These are phyloP conservation scores for Kazachstania sp. DNA, from an alignment of 1,139 yeast genomes.

Conservation along the genomic window DNA sequence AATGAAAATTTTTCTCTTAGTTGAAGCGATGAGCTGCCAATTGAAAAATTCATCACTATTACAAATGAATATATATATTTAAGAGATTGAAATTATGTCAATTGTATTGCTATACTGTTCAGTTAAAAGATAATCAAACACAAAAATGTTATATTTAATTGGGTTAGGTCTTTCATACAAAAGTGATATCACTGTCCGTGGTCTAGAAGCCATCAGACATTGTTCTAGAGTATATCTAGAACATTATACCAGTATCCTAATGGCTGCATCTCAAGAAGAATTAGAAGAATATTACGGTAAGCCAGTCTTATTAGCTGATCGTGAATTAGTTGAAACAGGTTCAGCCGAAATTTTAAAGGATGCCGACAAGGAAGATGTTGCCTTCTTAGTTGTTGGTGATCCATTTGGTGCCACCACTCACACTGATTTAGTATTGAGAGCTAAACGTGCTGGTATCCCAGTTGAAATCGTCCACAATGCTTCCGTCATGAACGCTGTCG, in stretches of 20 bases:
- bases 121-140: too few species aligned
- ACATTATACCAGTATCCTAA: conserved; percentile 88
- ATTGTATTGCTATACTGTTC: too few species aligned
- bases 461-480: conserved; percentile 91
- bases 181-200: conserved; percentile 88
- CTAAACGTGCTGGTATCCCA: conserved; percentile 69
- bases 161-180: conserved; percentile 90
- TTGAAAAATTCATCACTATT: too few species aligned
- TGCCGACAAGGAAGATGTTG: conserved; percentile 76
- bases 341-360: conserved; percentile 71
- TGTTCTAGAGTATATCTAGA: conserved; percentile 88
- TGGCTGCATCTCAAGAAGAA: conserved; percentile 72
- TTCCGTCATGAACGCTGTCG: conserved; percentile 96
- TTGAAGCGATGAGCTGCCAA: too few species aligned
- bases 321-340: conserved; percentile 88
- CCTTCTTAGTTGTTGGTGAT: conserved; percentile 93
- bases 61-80: too few species aligned
- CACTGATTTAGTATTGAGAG: conserved; percentile 85
- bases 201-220: conserved; percentile 70
- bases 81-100: too few species aligned
- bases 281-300: conserved; percentile 79
- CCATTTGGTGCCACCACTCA: conserved; percentile 98
- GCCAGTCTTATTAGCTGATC: conserved; percentile 78
- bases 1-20: not conserved
- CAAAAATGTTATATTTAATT: conserved; percentile 72